phyloP scores from a whole-genome alignment of 169 alveolate genomes.

The Cryptosporidium viatorum region DNA sequence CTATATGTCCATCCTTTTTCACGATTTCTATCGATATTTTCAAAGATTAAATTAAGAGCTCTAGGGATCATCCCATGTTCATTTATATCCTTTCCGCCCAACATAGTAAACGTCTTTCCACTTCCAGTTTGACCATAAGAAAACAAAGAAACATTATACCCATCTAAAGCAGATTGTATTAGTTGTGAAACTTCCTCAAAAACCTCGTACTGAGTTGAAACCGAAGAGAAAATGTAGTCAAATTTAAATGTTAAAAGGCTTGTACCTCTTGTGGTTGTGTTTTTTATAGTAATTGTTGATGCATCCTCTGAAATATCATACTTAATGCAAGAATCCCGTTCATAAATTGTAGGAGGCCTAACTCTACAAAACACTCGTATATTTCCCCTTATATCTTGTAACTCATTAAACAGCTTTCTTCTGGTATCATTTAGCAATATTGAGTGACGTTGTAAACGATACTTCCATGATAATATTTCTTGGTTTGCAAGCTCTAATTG shows the following conservation, averaged over 20 bases:
- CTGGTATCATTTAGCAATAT: constrained; percentile 64
- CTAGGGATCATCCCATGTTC: constrained; percentile 88
- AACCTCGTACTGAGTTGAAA: constrained; percentile 78
- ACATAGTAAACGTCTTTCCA: constrained; percentile 88
- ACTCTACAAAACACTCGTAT: constrained; percentile 83
- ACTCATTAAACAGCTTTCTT: constrained; percentile 76
- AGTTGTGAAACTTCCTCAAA: constrained; percentile 84
- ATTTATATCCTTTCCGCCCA: constrained; percentile 80
- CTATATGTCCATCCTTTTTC: constrained; percentile 79
- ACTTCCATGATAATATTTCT: constrained; percentile 65
- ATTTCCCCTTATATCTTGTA: constrained; percentile 82
- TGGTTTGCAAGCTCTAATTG: constrained; percentile 73
- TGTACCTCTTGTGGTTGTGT: constrained; percentile 9
- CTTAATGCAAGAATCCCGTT: constrained; percentile 34
- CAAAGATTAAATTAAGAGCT: constrained; percentile 84
- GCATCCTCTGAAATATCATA: constrained; percentile 73
- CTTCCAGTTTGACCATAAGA: constrained; percentile 90
- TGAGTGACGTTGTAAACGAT: constrained; percentile 37
- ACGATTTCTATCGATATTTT: constrained; percentile 56
- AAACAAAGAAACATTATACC: constrained; percentile 86
- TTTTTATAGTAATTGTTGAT: constrained; percentile 66
- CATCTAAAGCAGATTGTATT: constrained; percentile 85
- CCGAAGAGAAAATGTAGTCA: constrained; percentile 81
- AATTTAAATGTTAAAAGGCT: constrained; percentile 77
- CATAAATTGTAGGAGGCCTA: constrained; percentile 76